Percentiles rank a stretch among this genome's conserved stretches.
Conservation (phyloP, 495 filamentous ascomycete species). For the Immersiella caudata region DNA sequence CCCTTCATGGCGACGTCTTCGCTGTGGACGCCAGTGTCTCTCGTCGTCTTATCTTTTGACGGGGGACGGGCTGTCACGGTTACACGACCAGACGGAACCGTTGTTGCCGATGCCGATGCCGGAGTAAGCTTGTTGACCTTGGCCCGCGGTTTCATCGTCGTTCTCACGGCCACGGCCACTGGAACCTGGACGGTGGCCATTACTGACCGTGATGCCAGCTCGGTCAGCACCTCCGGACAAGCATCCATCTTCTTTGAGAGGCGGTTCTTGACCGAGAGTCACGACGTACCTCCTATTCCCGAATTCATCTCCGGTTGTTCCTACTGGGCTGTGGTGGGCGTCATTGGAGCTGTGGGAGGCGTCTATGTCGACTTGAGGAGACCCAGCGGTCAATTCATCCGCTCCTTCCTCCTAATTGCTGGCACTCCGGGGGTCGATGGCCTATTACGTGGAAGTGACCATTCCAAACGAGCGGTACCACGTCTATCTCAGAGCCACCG, state of each 20-base stretch:
- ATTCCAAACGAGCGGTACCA: conserved; percentile 4
- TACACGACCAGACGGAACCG: conserved; percentile 9
- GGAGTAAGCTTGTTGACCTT: neutral
- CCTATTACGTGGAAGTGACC: neutral
- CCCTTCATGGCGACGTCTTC: neutral
- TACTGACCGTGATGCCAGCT: conserved; percentile 14
- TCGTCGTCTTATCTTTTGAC: neutral
- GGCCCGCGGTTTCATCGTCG: neutral
- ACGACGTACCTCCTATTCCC: neutral
- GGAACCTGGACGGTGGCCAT: conserved; percentile 11
- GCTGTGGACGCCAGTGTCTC: neutral
- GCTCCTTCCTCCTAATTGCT: neutral
- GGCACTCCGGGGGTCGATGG: neutral
- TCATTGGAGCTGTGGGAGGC: neutral
- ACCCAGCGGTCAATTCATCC: neutral
- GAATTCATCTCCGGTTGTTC: neutral
- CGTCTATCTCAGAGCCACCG: conserved; percentile 5
- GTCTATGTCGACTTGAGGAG: neutral
- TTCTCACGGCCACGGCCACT: neutral
- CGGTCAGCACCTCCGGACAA: conserved; percentile 7
- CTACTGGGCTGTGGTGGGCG: neutral
- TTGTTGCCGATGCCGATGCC: neutral
- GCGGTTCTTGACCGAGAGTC: too few species aligned
- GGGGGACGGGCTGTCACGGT: conserved; percentile 2
- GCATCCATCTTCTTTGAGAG: neutral